Percentiles rank a stretch among this genome's conserved stretches.
Evolutionary conservation across 352 stramenopile genomes (phyloP).

Genomic region (Phytophthora parvispora): DNA sequence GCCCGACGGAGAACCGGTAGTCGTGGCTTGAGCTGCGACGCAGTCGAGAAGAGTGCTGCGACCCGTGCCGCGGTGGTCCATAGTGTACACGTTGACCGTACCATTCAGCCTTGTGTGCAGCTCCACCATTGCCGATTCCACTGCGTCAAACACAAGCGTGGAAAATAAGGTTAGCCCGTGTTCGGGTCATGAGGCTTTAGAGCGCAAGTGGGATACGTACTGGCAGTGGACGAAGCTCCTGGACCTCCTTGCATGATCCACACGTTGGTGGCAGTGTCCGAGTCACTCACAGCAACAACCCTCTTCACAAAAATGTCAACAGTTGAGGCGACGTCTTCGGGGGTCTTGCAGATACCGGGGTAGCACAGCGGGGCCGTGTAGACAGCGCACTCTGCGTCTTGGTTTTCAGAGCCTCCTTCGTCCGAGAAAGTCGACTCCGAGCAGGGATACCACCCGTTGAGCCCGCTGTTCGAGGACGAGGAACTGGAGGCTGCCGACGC

Average conservation of each 20-base stretch:
- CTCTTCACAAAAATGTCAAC: conserved; percentile 60
- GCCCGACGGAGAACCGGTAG: too few species aligned
- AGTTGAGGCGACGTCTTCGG: conserved; percentile 7
- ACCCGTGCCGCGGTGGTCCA: too few species aligned
- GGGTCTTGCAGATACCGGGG: conserved; percentile 25
- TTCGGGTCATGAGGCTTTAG: too few species aligned
- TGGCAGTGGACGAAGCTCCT: conserved; percentile 43
- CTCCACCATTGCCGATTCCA: too few species aligned
- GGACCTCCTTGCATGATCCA: conserved; percentile 60
- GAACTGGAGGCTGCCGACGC: conserved; percentile 1
- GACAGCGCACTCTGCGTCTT: conserved; percentile 42
- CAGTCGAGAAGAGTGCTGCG: too few species aligned
- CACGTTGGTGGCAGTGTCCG: conserved; percentile 36
- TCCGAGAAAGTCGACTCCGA: conserved; percentile 37
- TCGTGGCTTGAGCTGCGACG: too few species aligned
- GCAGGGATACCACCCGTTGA: conserved; percentile 46
- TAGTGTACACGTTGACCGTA: too few species aligned
- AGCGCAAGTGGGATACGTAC: too few species aligned
- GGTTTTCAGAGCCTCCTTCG: conserved; percentile 7
- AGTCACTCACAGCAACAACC: conserved; percentile 25
- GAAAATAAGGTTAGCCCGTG: background rate
- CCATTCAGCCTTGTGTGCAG: too few species aligned
- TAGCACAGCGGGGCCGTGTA: conserved; percentile 49
- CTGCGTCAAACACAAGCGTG: conserved; percentile 12
- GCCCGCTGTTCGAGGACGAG: conserved; percentile 5